Conservation (phyloP, 2,329 filamentous ascomycete species). For the Nigrospora oryzae region DNA sequence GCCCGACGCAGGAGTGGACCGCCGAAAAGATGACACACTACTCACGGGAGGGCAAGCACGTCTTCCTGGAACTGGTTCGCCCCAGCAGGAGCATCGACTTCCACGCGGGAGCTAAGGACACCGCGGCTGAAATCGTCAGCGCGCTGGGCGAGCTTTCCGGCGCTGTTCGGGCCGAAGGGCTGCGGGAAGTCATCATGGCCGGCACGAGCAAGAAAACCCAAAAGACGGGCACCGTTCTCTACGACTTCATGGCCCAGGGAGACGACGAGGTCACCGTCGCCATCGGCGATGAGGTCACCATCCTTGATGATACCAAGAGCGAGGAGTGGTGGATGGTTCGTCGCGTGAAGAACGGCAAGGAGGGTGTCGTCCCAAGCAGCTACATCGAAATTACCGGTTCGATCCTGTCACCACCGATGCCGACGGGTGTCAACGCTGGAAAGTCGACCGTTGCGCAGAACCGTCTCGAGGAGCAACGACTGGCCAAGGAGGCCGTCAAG, state of each 20-base stretch:
- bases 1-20: slow-evolving; percentile 83
- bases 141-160: slow-evolving; percentile 85
- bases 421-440: slow-evolving; percentile 40
- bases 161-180: slow-evolving; percentile 70
- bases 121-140: slow-evolving; percentile 84
- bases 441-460: slow-evolving; percentile 69
- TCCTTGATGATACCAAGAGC: slow-evolving; percentile 84
- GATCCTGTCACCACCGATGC: slow-evolving; percentile 39
- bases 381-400: slow-evolving; percentile 84
- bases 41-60: slow-evolving; percentile 94
- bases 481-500: slow-evolving; percentile 73
- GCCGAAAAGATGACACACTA: slow-evolving; percentile 96
- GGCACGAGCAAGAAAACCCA: slow-evolving; percentile 57
- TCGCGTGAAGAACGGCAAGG: slow-evolving; percentile 81
- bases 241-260: slow-evolving; percentile 94
- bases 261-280: slow-evolving; percentile 93
- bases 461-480: slow-evolving; percentile 69
- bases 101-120: slow-evolving; percentile 94
- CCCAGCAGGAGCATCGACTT: slow-evolving; percentile 96
- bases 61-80: slow-evolving; percentile 86
- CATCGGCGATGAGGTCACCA: slow-evolving; percentile 80
- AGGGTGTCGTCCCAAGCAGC: slow-evolving; percentile 93
- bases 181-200: slow-evolving; percentile 80
- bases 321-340: slow-evolving; percentile 99
- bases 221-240: slow-evolving; percentile 81